Evolutionary conservation across 2,329 filamentous ascomycete species (phyloP), one percentile per base, ranked within the genome.

Genomic region (Stemphylium beticola): DNA sequence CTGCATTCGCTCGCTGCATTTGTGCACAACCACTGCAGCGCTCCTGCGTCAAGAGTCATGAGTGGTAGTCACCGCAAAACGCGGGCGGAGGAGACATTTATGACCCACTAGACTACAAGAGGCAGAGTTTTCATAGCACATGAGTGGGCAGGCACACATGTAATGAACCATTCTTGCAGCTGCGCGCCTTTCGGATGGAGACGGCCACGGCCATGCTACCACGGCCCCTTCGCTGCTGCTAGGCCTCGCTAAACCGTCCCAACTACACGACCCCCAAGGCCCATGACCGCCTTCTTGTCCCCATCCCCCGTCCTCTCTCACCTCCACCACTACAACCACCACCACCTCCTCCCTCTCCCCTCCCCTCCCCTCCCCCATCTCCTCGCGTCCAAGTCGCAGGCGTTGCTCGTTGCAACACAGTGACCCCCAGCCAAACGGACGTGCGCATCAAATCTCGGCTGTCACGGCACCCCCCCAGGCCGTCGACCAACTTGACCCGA

Each of bases 1-100:
- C 58, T 61, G 59, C 61, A 39, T 17, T 26, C 29, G 24, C 31
- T 38, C 18, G 49, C 38, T 51, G 44, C 41, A 61, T 53, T 64
- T 63, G 67, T 69, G 68, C 67, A 66, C 68, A 61, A 58, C 47
- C 49, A 39, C 47, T 58, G 65, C 53, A 58, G 53, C 55, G 54
- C 40, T 52, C 47, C 47, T 46, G 47, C 38, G 58, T 55, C 55
- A 54, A 33, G 60, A 53, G 62, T 63, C 61, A 65, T 68, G 62
- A 60, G 50, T 65, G 60, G 61, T 47, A 55, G 54, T 44, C 41
- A 55, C 60, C 60, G 60, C 61, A 57, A 55, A 38, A 47, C 59
- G 56, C 61, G 60, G 57, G 44, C 56, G 49, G 50, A 51, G 48
- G 45, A 22, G 49, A 46, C 49, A 51, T 31, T 49, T 53, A 49